Evolutionary conservation across 116 monocot genomes (phyloP).

Genomic region (Thalassia testudinum): DNA sequence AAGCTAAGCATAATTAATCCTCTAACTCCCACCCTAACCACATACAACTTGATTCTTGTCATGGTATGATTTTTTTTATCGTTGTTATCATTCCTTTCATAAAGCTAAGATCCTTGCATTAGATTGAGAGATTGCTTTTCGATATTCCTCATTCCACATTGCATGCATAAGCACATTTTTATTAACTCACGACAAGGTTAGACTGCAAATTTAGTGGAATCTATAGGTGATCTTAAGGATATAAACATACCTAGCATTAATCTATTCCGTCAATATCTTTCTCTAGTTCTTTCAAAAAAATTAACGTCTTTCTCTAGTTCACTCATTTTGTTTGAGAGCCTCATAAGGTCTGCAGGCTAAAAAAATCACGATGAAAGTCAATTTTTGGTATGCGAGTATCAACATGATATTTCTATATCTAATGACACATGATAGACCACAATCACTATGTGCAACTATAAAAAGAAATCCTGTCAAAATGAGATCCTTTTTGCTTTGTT

Average conservation of each 20-base stretch:
- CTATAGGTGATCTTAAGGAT: background rate
- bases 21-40: too few relatives aligned
- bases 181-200: background rate
- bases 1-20: too few relatives aligned
- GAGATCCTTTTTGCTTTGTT: constrained; percentile 79
- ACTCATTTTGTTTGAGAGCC: constrained; percentile 63
- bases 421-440: constrained; percentile 32
- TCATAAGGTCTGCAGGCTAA: constrained; percentile 65
- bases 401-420: background rate
- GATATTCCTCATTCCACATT: constrained; percentile 61
- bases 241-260: constrained; percentile 31
- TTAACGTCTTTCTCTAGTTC: constrained; percentile 70
- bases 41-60: too few relatives aligned
- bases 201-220: background rate
- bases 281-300: too few relatives aligned
- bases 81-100: constrained; percentile 64
- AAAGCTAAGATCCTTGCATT: constrained; percentile 69
- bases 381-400: background rate
- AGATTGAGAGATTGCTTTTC: constrained; percentile 36
- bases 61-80: too few relatives aligned
- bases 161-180: background rate
- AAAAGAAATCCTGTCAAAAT: constrained; percentile 78
- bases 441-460: constrained; percentile 62
- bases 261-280: constrained; percentile 52
- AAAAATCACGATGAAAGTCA: background rate